These are phyloP conservation scores for Lepidium aucheri DNA, from an alignment of 345 rosid genomes.

Conservation along the genomic window DNA sequence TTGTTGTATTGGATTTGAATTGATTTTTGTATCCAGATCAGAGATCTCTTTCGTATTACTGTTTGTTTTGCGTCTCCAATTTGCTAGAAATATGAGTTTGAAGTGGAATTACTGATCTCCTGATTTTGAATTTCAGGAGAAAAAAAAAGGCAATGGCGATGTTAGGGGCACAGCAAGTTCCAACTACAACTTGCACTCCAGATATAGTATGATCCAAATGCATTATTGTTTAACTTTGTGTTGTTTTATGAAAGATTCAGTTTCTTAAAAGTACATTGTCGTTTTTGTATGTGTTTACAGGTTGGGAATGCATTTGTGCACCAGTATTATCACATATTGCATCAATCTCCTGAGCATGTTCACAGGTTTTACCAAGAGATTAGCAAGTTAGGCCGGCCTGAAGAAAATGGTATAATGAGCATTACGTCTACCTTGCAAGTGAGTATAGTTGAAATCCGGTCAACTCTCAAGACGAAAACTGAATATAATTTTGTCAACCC, in stretches of 20 bases:
- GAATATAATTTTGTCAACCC: neutral
- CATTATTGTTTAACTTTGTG: neutral
- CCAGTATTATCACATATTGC: slow-evolving; percentile 84
- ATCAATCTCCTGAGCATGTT: slow-evolving; percentile 84
- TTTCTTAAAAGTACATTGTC: neutral
- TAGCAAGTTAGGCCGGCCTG: slow-evolving; percentile 94
- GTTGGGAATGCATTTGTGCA: slow-evolving; percentile 94
- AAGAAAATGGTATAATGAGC: slow-evolving; percentile 55
- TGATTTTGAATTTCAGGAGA: slow-evolving; percentile 16
- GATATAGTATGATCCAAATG: slow-evolving; percentile 33
- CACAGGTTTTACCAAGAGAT: slow-evolving; percentile 88
- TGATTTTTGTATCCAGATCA: slow-evolving; percentile 5
- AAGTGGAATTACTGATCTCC: neutral
- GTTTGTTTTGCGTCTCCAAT: neutral
- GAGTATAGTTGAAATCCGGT: slow-evolving; percentile 14
- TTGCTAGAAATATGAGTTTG: neutral
- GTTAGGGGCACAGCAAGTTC: slow-evolving; percentile 38
- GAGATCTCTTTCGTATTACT: neutral
- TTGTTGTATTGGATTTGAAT: no score
- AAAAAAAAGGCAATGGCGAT: slow-evolving; percentile 38
- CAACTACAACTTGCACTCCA: slow-evolving; percentile 34
- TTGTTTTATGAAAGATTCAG: neutral
- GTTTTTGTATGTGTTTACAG: slow-evolving; percentile 27
- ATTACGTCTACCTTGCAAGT: slow-evolving; percentile 83
- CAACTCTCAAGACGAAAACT: neutral